phyloP scores from a whole-genome alignment of 2,329 filamentous ascomycete genomes.

The Fusarium fracticaudum region DNA sequence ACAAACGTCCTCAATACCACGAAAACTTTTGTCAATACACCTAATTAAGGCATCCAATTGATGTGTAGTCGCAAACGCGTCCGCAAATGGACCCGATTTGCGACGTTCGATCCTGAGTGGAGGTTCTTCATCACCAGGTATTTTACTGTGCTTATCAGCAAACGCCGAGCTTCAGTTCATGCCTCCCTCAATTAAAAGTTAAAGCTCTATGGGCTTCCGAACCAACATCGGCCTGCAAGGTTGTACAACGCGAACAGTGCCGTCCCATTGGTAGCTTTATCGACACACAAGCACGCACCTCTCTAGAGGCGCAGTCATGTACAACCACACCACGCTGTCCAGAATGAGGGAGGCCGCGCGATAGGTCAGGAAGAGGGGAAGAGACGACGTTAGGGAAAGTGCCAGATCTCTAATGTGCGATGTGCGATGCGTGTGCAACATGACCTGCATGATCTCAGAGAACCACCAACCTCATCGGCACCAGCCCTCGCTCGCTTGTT shows the following conservation, averaged over 20 bases:
- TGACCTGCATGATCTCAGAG: conserved; percentile 44
- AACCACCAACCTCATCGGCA: conserved; percentile 38
- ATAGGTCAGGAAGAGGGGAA: conserved; percentile 18
- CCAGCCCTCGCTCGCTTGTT: conserved; percentile 43
- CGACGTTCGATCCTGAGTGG: conserved; percentile 17
- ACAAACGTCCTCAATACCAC: neutral
- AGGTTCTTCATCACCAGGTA: neutral
- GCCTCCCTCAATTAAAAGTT: neutral
- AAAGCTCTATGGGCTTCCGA: conserved; percentile 22
- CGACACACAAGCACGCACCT: conserved; percentile 30
- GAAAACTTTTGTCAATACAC: neutral
- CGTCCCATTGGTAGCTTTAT: conserved; percentile 36
- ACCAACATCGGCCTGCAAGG: conserved; percentile 35
- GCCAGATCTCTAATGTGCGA: conserved; percentile 42
- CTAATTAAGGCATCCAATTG: neutral
- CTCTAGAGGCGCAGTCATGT: conserved; percentile 26
- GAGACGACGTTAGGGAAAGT: conserved; percentile 31
- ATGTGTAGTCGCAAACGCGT: conserved; percentile 23
- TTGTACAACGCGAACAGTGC: conserved; percentile 33
- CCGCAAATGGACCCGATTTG: conserved; percentile 35
- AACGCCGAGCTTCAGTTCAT: neutral
- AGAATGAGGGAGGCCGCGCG: conserved; percentile 24
- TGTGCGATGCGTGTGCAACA: conserved; percentile 37
- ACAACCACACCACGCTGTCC: conserved; percentile 28
- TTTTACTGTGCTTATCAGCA: neutral